phyloP scores from a whole-genome alignment of 2,329 filamentous ascomycete genomes.

The Metarhizium guizhouense region DNA sequence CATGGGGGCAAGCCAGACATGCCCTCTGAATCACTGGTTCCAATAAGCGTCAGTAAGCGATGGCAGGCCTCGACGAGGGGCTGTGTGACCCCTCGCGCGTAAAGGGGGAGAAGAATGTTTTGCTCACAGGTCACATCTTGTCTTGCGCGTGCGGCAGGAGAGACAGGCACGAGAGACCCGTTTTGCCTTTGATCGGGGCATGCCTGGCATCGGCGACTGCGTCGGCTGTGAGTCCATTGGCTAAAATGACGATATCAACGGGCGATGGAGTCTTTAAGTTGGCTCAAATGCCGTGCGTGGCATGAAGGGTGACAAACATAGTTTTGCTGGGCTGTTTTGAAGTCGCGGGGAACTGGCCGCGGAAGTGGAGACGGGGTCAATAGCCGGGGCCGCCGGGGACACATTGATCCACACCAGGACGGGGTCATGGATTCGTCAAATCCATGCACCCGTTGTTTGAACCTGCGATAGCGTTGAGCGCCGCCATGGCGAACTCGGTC shows the following conservation, averaged over 20 bases:
- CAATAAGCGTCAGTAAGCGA: conserved; percentile 7
- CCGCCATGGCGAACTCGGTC: too few relatives aligned
- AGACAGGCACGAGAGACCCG: conserved; percentile 23
- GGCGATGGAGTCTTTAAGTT: conserved; percentile 6
- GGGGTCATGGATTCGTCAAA: background rate
- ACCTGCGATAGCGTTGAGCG: too few relatives aligned
- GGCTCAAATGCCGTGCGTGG: conserved; percentile 7
- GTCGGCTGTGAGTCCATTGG: conserved; percentile 9
- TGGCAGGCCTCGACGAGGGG: background rate
- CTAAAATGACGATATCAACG: conserved; percentile 1
- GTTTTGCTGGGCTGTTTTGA: background rate
- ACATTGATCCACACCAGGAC: background rate
- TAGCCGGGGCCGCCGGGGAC: conserved; percentile 1
- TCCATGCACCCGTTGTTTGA: background rate
- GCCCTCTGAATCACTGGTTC: conserved; percentile 21
- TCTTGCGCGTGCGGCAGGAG: conserved; percentile 22
- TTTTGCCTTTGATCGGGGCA: conserved; percentile 14
- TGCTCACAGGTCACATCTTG: conserved; percentile 23
- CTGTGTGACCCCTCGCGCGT: background rate
- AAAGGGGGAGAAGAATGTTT: background rate
- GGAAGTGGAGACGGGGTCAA: conserved; percentile 4
- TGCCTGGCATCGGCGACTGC: conserved; percentile 10
- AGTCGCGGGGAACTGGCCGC: conserved; percentile 2
- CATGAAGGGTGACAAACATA: background rate
- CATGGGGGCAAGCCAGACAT: conserved; percentile 27